Percentiles rank a stretch among this genome's conserved stretches.
Evolutionary conservation across 371 early-diverging fungal genomes (phyloP).

Genomic region (Apophysomyces sp.): DNA sequence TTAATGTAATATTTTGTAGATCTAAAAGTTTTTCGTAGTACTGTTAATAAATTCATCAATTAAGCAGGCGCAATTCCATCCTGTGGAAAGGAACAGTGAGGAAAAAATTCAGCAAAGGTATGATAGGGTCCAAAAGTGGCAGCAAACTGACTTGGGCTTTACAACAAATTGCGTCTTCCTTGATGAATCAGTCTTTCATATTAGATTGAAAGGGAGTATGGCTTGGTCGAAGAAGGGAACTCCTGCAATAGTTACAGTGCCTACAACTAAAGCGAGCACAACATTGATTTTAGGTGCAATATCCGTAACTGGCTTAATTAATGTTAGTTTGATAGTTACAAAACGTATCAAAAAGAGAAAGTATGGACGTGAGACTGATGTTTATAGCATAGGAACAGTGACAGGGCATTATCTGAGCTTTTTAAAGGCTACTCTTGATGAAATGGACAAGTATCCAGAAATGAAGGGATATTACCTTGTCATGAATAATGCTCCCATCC

Average conservation of each 20-base stretch:
- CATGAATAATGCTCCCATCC: slow-evolving; percentile 26
- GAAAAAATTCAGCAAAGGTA: slow-evolving; percentile 11
- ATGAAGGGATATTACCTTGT: slow-evolving; percentile 29
- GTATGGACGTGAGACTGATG: slow-evolving; percentile 3
- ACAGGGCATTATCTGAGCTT: slow-evolving; percentile 10
- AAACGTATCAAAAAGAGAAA: slow-evolving; percentile 9
- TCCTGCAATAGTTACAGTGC: slow-evolving; percentile 15
- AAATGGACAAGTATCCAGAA: slow-evolving; percentile 29
- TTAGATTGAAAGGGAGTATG: slow-evolving; percentile 19
- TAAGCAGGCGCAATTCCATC: too few species aligned
- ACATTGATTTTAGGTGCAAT: slow-evolving; percentile 13
- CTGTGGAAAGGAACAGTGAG: slow-evolving; percentile 5
- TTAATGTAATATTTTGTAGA: background rate
- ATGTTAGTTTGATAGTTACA: slow-evolving; percentile 4
- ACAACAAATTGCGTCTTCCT: slow-evolving; percentile 18
- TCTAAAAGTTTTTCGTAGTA: too few species aligned
- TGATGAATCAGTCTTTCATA: slow-evolving; percentile 16
- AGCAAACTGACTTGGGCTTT: slow-evolving; percentile 8
- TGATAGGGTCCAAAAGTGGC: slow-evolving; percentile 28
- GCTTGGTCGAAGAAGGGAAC: slow-evolving; percentile 22
- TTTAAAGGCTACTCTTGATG: slow-evolving; percentile 14
- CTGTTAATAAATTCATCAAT: too few species aligned
- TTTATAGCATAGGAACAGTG: slow-evolving; percentile 10
- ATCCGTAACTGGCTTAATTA: background rate
- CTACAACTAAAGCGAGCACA: slow-evolving; percentile 11